Evolutionary conservation across 169 alveolate genomes (phyloP), one percentile per base, ranked within the genome.

Genomic region (Cryptosporidium xiaoi): DNA sequence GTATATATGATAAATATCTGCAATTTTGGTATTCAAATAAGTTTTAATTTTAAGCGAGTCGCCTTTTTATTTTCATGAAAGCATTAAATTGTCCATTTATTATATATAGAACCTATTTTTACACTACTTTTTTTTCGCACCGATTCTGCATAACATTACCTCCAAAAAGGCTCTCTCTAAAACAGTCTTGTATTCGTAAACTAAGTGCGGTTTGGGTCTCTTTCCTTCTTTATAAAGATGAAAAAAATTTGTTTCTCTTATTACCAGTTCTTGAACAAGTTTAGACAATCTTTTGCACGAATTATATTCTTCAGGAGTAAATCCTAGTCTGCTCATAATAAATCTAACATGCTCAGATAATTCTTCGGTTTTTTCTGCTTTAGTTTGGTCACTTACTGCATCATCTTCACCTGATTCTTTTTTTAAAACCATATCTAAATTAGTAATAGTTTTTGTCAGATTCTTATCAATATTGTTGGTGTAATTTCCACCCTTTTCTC

Each of bases 301-400:
- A 50, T 44, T 7, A 29, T 66, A 66, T 24, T 66, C 82, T 4
- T 66, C 46, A 18, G 12, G 16, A 46, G 82, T 66, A 13, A 66
- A 66, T 27, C 64, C 64, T n/a, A 34, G 51, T 66, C 64, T 66
- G 13, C 31, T 6, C 82, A 66, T 66, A 40, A n/a, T 24, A 2
- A 55, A 46, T n/a, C 40, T 60, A 24, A 66, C 15, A 46, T 50
- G 51, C 24, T 27, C 18, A 48, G 82, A 60, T 3, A 3, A 10
- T 7, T 18, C 46, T 13, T 18, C 27, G 15, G 4, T n/a, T 0
- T 7, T 8, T 1, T 20, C 18, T 0, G 1, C 33, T 66, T 55
- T 6, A 44, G 51, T 13, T 10, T 15, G 15, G n/a, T 31, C 51
- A 8, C n/a, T 10, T 10, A 0, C 7, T 40, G 48, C 4, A 16